Base-by-base conservation (phyloP, 495 filamentous ascomycete species). In the Cenococcum geophilum region DNA sequence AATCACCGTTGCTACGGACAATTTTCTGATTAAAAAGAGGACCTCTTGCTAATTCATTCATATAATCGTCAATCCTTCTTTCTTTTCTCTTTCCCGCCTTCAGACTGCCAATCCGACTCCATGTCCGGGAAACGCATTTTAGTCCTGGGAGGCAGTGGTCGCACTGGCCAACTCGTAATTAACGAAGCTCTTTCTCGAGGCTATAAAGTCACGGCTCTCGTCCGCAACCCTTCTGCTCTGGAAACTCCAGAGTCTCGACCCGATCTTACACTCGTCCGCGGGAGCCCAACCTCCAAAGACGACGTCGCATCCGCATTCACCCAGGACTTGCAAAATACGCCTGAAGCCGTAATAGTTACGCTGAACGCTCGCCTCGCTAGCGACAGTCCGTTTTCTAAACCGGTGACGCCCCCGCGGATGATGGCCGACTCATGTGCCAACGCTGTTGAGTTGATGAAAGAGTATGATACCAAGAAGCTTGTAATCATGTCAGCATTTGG, bases 71-170 rank as follows among this genome's bases (percentile, higher is more conserved):
- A 14, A 4, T 4, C 18, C 40, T 45, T 10, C 40, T 18, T 4
- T 45, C 40, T 14, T 14, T 10, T 10, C 11, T 4, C 11, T 10
- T 14, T 14, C 40, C 11, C 18, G 14, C 40, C 40, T 45, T 45
- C 14, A 45, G 18, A 18, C 40, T 45, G 4, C 40, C 27, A 2
- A 32, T 32, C 27, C 6, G 27, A 32, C 27, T 32, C 27, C 27
- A 32, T 32, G 27, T 32, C 27, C 6, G 27, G 27, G 3, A 45
- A 45, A 79, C 77, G 76, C 76, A 70, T 36, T 63, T 78, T 79
- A 51, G 56, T 78, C 62, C 58, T 76, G 58, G 77, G 77, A 23
- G 77, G 72, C 56, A 77, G 57, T 57, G 76, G 77, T 58, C 72
- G 73, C 53, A 79, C 75, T 48, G 77, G 77, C 59, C 62, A 69